phyloP scores from a whole-genome alignment of 1,284 basidiomycete genomes.

The Ustilago sp. region DNA sequence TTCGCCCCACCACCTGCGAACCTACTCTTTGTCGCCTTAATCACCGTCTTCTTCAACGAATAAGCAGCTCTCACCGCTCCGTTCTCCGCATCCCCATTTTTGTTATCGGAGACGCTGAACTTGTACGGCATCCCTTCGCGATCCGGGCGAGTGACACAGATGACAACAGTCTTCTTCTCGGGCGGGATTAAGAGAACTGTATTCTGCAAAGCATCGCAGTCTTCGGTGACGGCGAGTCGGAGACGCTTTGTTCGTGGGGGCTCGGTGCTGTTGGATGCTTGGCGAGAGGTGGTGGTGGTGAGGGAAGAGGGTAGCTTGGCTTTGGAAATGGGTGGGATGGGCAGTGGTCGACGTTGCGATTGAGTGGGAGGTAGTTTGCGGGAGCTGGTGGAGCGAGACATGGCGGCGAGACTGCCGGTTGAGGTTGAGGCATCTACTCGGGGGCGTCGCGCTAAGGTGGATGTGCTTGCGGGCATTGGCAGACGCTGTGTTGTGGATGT shows the following conservation, averaged over 20 bases:
- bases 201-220: constrained; percentile 33
- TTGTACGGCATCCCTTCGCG: constrained; percentile 44
- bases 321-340: constrained; percentile 26
- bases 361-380: constrained; percentile 13
- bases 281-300: constrained; percentile 11
- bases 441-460: constrained; percentile 10
- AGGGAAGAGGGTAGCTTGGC: constrained; percentile 19
- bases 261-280: constrained; percentile 18
- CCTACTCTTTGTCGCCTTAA: constrained; percentile 41
- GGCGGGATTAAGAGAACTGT: constrained; percentile 40
- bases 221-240: constrained; percentile 40
- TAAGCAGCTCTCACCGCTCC: constrained; percentile 16
- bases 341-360: constrained; percentile 29
- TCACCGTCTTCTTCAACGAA: constrained; percentile 41
- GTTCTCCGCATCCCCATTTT: background rate
- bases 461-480: background rate
- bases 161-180: constrained; percentile 36
- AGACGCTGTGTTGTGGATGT: constrained; percentile 10
- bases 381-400: constrained; percentile 25
- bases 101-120: constrained; percentile 20
- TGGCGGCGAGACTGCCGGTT: constrained; percentile 35
- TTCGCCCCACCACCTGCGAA: constrained; percentile 22
- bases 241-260: constrained; percentile 29
- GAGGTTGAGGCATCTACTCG: constrained; percentile 43
- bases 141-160: constrained; percentile 40